Percentiles rank a stretch among this genome's conserved stretches.
phyloP scores from a whole-genome alignment of 192 early-diverging fungal species.

The Coemansia sp. region DNA sequence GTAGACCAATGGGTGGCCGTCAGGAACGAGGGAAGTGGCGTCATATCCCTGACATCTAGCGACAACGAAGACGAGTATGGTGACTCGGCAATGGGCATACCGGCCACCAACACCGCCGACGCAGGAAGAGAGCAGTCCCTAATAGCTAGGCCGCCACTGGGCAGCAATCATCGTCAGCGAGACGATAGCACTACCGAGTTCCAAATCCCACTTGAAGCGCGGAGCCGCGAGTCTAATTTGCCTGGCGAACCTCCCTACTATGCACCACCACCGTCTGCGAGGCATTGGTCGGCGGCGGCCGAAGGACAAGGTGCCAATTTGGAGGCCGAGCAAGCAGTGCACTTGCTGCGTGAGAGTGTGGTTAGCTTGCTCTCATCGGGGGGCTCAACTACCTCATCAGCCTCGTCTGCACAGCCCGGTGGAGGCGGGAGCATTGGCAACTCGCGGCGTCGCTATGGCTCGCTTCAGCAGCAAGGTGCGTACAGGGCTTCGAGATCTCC shows the following conservation, averaged over 20 bases:
- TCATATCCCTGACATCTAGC: slow-evolving; percentile 53
- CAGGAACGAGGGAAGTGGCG: slow-evolving; percentile 47
- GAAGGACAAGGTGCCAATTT: background rate
- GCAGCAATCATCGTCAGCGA: background rate
- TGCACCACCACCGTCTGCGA: background rate
- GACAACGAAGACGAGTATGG: slow-evolving; percentile 43
- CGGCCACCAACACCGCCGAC: background rate
- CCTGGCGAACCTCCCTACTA: slow-evolving; percentile 12
- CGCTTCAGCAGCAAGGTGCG: background rate
- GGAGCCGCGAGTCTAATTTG: background rate
- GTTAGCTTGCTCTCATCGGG: slow-evolving; percentile 42
- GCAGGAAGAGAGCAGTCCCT: background rate
- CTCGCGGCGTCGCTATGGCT: slow-evolving; percentile 19
- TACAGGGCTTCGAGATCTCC: slow-evolving; percentile 34
- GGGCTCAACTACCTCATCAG: slow-evolving; percentile 26
- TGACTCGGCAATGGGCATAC: slow-evolving; percentile 13
- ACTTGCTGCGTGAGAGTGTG: slow-evolving; percentile 52
- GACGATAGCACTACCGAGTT: slow-evolving; percentile 10
- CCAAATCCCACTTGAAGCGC: slow-evolving; percentile 19
- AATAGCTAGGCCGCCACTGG: background rate
- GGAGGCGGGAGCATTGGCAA: background rate
- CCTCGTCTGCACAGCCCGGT: slow-evolving; percentile 32
- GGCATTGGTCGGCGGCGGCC: slow-evolving; percentile 3
- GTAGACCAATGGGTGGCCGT: slow-evolving; percentile 57
- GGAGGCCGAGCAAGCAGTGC: slow-evolving; percentile 32